These are phyloP conservation scores for Eurotiales sp. DNA, from an alignment of 2,329 filamentous ascomycete genomes.

Conservation along the genomic window DNA sequence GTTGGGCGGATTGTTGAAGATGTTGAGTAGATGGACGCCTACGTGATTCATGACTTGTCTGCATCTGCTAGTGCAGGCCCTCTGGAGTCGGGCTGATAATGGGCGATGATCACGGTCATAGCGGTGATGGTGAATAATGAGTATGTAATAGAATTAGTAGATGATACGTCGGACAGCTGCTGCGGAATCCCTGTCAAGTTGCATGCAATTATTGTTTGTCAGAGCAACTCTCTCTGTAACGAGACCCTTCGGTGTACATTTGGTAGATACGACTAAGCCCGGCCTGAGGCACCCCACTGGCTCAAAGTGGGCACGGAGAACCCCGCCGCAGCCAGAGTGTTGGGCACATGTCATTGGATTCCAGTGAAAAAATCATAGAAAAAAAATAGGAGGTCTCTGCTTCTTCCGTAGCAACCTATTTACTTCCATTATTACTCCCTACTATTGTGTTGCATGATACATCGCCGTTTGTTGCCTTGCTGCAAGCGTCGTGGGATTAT, in stretches of 20 bases:
- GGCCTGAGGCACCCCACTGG: not conserved
- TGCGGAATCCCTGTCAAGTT: too few relatives aligned
- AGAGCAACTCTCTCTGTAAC: too few relatives aligned
- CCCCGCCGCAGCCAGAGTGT: constrained; percentile 10
- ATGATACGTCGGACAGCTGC: too few relatives aligned
- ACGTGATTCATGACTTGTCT: constrained; percentile 22
- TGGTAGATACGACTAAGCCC: too few relatives aligned
- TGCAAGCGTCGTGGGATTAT: not conserved
- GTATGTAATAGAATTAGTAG: too few relatives aligned
- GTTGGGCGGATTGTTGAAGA: constrained; percentile 38
- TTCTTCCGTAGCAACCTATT: not conserved
- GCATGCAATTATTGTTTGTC: too few relatives aligned
- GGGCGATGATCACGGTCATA: too few relatives aligned
- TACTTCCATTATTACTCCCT: too few relatives aligned
- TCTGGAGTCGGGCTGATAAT: too few relatives aligned
- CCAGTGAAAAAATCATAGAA: not conserved
- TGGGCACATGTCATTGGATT: constrained; percentile 13
- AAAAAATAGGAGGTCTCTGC: not conserved
- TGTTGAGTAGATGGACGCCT: constrained; percentile 21
- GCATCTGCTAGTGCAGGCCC: too few relatives aligned
- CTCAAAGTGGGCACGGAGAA: not conserved
- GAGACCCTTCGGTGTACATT: too few relatives aligned
- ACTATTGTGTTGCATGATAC: constrained; percentile 10
- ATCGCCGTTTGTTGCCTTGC: constrained; percentile 2
- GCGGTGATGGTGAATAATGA: too few relatives aligned